Conservation (phyloP, 2,329 filamentous ascomycete genomes). For the Pestalotiopsis sp. region DNA sequence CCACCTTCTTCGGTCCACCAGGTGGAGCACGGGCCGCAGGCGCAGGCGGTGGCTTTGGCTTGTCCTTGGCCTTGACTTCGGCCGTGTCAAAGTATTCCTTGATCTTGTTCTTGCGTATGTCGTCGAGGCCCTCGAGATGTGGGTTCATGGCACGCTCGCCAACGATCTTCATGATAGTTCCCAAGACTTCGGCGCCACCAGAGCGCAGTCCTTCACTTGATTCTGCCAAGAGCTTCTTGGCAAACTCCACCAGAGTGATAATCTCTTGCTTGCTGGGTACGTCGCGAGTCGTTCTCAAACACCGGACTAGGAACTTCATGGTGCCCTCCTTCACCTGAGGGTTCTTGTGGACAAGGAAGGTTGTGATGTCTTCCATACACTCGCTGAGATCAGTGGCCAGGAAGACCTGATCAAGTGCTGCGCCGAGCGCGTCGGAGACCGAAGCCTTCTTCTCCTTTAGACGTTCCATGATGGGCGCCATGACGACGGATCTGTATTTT, state of each 20-base stretch:
- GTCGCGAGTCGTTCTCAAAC: slow-evolving; percentile 78
- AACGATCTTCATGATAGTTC: slow-evolving; percentile 98
- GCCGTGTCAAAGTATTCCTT: slow-evolving; percentile 85
- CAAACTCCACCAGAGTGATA: slow-evolving; percentile 80
- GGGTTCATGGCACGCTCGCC: slow-evolving; percentile 94
- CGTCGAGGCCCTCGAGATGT: slow-evolving; percentile 88
- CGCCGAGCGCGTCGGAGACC: slow-evolving; percentile 85
- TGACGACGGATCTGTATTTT: slow-evolving; percentile 79
- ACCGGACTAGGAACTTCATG: slow-evolving; percentile 89
- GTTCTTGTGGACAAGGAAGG: slow-evolving; percentile 91
- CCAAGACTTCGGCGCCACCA: slow-evolving; percentile 87
- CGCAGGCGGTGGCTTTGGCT: slow-evolving; percentile 78
- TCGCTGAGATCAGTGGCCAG: slow-evolving; percentile 73
- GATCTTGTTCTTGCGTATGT: slow-evolving; percentile 93
- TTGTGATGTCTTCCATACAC: slow-evolving; percentile 85
- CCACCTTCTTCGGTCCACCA: slow-evolving; percentile 35
- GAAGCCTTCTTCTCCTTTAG: slow-evolving; percentile 95
- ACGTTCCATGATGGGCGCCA: slow-evolving; percentile 90
- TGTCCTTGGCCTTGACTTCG: slow-evolving; percentile 86
- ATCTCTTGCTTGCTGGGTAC: slow-evolving; percentile 86
- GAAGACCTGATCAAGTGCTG: slow-evolving; percentile 75
- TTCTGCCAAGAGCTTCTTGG: slow-evolving; percentile 88
- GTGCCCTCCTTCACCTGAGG: slow-evolving; percentile 97
- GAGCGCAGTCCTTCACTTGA: slow-evolving; percentile 84
- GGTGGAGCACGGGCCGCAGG: slow-evolving; percentile 56